These are phyloP conservation scores for Thelephora terrestris DNA, from an alignment of 1,284 basidiomycete species.

Conservation along the genomic window DNA sequence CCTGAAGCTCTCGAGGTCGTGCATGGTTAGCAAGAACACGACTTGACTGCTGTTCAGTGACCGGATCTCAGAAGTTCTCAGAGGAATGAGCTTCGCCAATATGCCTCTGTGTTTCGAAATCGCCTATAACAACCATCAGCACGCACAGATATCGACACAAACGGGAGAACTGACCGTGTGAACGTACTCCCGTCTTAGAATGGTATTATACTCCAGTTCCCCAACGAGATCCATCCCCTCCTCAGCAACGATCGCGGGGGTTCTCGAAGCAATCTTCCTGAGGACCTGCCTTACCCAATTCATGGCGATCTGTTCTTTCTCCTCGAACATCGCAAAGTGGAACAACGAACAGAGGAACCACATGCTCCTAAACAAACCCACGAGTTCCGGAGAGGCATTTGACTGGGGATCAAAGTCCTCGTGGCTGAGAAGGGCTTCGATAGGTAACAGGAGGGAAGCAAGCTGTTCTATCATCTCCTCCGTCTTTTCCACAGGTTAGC, in stretches of 20 bases:
- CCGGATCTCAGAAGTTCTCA: slow-evolving; percentile 65
- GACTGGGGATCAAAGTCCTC: slow-evolving; percentile 58
- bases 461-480: slow-evolving; percentile 81
- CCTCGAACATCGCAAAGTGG: slow-evolving; percentile 44
- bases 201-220: slow-evolving; percentile 90
- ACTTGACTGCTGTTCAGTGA: slow-evolving; percentile 76
- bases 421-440: slow-evolving; percentile 83
- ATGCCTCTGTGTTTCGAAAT: slow-evolving; percentile 56
- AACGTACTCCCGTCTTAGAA: slow-evolving; percentile 83
- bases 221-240: slow-evolving; percentile 78
- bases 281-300: slow-evolving; percentile 73
- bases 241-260: slow-evolving; percentile 80
- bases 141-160: not conserved
- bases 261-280: slow-evolving; percentile 77
- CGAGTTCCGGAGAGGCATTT: slow-evolving; percentile 52
- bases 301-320: slow-evolving; percentile 47
- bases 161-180: slow-evolving; percentile 45
- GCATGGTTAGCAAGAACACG: slow-evolving; percentile 81
- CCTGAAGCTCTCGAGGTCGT: slow-evolving; percentile 85
- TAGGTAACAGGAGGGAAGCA: slow-evolving; percentile 79
- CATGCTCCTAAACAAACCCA: slow-evolving; percentile 82
- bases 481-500: slow-evolving; percentile 32
- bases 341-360: slow-evolving; percentile 93
- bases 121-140: slow-evolving; percentile 33
- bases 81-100: slow-evolving; percentile 60